Percentiles rank a stretch among this genome's conserved stretches.
phyloP scores from a whole-genome alignment of 1,284 basidiomycete species.

The Athelia sp. region DNA sequence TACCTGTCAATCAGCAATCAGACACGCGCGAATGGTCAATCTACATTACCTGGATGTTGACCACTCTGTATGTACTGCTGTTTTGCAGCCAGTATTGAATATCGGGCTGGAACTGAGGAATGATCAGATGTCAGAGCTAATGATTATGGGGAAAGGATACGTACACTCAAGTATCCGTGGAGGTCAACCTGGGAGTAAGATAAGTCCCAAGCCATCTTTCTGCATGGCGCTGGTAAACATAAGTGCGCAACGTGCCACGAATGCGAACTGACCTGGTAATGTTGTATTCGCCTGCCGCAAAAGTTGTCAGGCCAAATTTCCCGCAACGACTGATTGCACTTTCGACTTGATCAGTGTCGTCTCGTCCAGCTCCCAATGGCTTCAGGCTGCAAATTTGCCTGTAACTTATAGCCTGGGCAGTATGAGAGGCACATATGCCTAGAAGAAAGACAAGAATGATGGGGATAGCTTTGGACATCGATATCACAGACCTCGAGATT shows the following conservation, averaged over 20 bases:
- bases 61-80: constrained; percentile 52
- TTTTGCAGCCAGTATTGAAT: constrained; percentile 58
- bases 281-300: constrained; percentile 42
- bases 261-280: constrained; percentile 37
- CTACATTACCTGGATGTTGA: constrained; percentile 51
- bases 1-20: not conserved
- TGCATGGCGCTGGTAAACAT: constrained; percentile 14
- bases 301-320: constrained; percentile 41
- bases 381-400: constrained; percentile 28
- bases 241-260: constrained; percentile 7
- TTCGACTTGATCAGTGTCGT: constrained; percentile 42
- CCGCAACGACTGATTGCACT: constrained; percentile 51
- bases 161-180: constrained; percentile 49
- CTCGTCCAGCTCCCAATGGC: constrained; percentile 34
- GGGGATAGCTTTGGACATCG: no score
- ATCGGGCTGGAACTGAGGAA: constrained; percentile 43
- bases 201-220: constrained; percentile 60
- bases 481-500: no score
- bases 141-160: constrained; percentile 8
- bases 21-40: not conserved
- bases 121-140: not conserved
- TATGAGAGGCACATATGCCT: no score
- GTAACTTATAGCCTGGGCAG: no score
- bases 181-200: constrained; percentile 47
- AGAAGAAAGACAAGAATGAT: no score